Evolutionary conservation across 805 yeast species (phyloP).

Genomic region (Wickerhamomyces rabaulensis): DNA sequence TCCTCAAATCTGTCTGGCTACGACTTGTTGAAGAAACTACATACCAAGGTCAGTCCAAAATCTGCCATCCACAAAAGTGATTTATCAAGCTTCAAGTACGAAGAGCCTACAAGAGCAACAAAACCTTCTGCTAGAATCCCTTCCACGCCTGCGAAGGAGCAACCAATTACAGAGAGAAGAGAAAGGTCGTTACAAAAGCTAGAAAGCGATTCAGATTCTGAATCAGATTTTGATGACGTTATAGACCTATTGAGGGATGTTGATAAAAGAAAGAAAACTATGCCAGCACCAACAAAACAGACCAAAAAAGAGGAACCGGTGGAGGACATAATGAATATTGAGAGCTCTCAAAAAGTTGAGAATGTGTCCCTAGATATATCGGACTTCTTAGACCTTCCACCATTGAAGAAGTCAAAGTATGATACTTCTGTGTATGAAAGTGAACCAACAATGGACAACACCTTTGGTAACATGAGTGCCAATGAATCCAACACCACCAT

Average conservation of each 20-base stretch:
- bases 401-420: background rate
- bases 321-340: background rate
- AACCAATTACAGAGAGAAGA: background rate
- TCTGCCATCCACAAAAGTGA: background rate
- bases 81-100: background rate
- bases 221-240: background rate
- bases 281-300: background rate
- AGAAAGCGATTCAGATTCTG: background rate
- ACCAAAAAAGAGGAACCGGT: background rate
- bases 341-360: background rate
- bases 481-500: background rate
- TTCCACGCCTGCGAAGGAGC: background rate
- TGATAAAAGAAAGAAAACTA: background rate
- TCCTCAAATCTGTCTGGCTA: constrained; percentile 2
- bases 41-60: background rate
- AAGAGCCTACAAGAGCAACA: no score
- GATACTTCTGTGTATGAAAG: background rate
- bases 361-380: background rate
- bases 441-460: background rate
- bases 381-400: background rate
- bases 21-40: constrained; percentile 7
- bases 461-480: background rate
- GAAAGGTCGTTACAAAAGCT: background rate
- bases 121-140: no score
- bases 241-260: background rate